Conservation (phyloP, 2,329 filamentous ascomycete species). For the Sclerotinia spermophila region DNA sequence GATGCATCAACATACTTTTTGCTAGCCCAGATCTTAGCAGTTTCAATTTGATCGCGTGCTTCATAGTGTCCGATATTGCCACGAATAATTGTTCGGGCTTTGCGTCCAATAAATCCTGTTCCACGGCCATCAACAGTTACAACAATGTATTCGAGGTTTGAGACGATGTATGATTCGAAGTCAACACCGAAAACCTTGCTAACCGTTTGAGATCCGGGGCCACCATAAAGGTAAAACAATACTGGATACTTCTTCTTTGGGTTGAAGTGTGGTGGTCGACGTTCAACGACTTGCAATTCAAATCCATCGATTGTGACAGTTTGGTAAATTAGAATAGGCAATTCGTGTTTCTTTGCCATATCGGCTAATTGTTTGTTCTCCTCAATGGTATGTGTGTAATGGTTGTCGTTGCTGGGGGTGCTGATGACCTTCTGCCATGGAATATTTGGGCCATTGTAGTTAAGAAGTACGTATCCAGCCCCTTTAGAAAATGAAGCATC, state of each 20-base stretch:
- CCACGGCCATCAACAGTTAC: slow-evolving; percentile 92
- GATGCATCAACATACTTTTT: slow-evolving; percentile 79
- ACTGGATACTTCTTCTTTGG: slow-evolving; percentile 84
- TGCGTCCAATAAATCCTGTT: slow-evolving; percentile 84
- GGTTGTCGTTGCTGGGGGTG: slow-evolving; percentile 64
- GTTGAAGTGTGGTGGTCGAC: slow-evolving; percentile 85
- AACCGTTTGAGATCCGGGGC: slow-evolving; percentile 88
- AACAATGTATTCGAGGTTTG: slow-evolving; percentile 83
- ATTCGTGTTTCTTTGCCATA: slow-evolving; percentile 69
- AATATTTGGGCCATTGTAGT: slow-evolving; percentile 77
- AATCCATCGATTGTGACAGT: slow-evolving; percentile 81
- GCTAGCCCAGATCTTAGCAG: slow-evolving; percentile 76
- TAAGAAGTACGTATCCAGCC: slow-evolving; percentile 78
- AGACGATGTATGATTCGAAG: slow-evolving; percentile 86
- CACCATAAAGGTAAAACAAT: slow-evolving; percentile 91
- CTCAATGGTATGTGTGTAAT: slow-evolving; percentile 70
- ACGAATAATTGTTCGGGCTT: slow-evolving; percentile 75
- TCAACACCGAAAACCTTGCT: slow-evolving; percentile 76
- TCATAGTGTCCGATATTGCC: slow-evolving; percentile 83
- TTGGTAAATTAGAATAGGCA: slow-evolving; percentile 78
- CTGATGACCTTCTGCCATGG: slow-evolving; percentile 90
- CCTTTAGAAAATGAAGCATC: slow-evolving; percentile 77
- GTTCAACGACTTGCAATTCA: slow-evolving; percentile 71
- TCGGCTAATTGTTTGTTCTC: slow-evolving; percentile 69
- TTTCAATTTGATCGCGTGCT: slow-evolving; percentile 84